Conservation (phyloP, 2,329 filamentous ascomycete species). For the Penicillium digitatum region DNA sequence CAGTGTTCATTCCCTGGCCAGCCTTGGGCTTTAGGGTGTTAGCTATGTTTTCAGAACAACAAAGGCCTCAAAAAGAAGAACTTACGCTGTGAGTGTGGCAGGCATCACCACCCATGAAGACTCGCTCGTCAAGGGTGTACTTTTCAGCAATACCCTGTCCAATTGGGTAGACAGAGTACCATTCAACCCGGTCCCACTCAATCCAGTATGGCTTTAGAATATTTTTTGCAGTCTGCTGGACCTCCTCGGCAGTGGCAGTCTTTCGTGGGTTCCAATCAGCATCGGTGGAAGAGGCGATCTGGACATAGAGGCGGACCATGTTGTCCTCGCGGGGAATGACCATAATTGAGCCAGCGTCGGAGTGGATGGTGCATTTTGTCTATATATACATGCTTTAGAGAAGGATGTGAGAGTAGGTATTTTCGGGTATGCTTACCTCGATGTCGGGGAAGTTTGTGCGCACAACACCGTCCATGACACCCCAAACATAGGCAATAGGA, state of each 20-base stretch:
- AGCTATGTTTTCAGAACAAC: background rate
- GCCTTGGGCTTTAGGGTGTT: slow-evolving; percentile 50
- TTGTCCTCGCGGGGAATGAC: slow-evolving; percentile 53
- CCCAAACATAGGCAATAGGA: slow-evolving; percentile 62
- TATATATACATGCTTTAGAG: slow-evolving; percentile 23
- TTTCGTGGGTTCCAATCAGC: slow-evolving; percentile 59
- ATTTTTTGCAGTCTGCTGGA: slow-evolving; percentile 55
- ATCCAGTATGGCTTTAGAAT: slow-evolving; percentile 59
- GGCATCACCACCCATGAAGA: slow-evolving; percentile 63
- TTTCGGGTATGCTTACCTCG: slow-evolving; percentile 42
- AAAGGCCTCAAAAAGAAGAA: background rate
- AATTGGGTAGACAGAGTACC: slow-evolving; percentile 64
- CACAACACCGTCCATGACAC: slow-evolving; percentile 64
- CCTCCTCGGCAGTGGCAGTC: slow-evolving; percentile 56
- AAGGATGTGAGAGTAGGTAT: background rate
- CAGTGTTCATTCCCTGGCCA: slow-evolving; percentile 62
- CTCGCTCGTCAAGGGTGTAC: slow-evolving; percentile 61
- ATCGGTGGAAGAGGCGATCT: slow-evolving; percentile 61
- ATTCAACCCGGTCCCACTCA: slow-evolving; percentile 62
- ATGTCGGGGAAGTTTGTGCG: slow-evolving; percentile 61
- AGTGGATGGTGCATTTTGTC: slow-evolving; percentile 67
- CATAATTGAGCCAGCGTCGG: slow-evolving; percentile 61
- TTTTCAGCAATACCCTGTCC: slow-evolving; percentile 63
- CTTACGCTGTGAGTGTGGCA: slow-evolving; percentile 57
- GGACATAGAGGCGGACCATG: slow-evolving; percentile 50